Percentiles rank a stretch among this genome's conserved stretches.
Conservation (phyloP, 2,329 filamentous ascomycete genomes). For the Escovopsis sp. region DNA sequence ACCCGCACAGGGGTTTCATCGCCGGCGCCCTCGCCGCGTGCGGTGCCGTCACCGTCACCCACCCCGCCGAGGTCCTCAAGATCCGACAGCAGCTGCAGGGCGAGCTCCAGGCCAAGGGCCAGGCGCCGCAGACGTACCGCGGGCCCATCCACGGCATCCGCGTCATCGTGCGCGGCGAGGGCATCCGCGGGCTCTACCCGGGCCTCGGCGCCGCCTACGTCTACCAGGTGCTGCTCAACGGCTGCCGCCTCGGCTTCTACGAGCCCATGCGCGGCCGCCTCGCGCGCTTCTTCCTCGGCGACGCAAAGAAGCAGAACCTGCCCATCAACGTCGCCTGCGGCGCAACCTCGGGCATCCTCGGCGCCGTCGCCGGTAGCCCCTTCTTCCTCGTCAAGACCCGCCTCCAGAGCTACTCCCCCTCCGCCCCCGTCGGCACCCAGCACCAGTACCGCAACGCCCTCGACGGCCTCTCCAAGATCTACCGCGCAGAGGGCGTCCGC, state of each 20-base stretch:
- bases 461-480: conserved; percentile 74
- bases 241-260: conserved; percentile 93
- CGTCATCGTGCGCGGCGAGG: conserved; percentile 85
- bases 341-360: conserved; percentile 75
- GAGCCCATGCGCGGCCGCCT: conserved; percentile 72
- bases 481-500: conserved; percentile 55
- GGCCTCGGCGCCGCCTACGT: conserved; percentile 86
- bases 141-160: conserved; percentile 84
- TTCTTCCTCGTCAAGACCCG: conserved; percentile 98
- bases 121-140: conserved; percentile 76
- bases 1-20: conserved; percentile 57
- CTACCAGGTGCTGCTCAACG: conserved; percentile 93
- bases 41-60: conserved; percentile 91
- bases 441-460: conserved; percentile 77
- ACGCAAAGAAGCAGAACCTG: conserved; percentile 65
- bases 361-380: conserved; percentile 82
- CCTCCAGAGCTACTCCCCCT: conserved; percentile 84
- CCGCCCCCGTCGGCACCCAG: conserved; percentile 90
- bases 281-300: conserved; percentile 54
- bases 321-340: conserved; percentile 90
- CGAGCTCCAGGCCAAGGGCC: conserved; percentile 75
- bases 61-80: conserved; percentile 98
- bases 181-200: conserved; percentile 68
- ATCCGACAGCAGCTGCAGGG: conserved; percentile 98
- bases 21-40: conserved; percentile 94